Percentiles rank a stretch among this genome's conserved stretches.
phyloP scores from a whole-genome alignment of 2,329 filamentous ascomycete genomes.

The Geoglossum cookeanum region DNA sequence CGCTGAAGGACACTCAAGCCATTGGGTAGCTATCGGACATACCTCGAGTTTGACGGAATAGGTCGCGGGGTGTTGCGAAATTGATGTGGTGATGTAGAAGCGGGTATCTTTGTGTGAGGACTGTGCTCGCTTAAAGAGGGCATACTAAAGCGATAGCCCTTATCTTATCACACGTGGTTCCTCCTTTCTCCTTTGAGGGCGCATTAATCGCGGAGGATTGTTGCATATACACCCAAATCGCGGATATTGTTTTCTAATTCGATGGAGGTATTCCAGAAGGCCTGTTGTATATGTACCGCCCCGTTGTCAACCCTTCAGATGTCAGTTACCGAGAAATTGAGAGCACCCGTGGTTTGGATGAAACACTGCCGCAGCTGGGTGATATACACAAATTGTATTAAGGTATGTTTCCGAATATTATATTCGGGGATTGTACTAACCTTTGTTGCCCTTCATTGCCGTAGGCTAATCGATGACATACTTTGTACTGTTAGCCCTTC shows the following conservation, averaged over 20 bases:
- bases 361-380: constrained; percentile 50
- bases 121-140: neutral
- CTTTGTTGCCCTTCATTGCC: too few relatives aligned
- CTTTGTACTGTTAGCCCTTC: constrained; percentile 29
- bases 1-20: constrained; percentile 24
- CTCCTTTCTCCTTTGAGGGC: too few relatives aligned
- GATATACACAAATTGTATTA: constrained; percentile 53
- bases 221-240: too few relatives aligned
- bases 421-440: neutral
- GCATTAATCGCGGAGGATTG: too few relatives aligned
- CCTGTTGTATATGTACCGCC: constrained; percentile 53
- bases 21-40: constrained; percentile 11
- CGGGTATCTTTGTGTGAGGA: neutral
- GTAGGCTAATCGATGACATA: constrained; percentile 49
- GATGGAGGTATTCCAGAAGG: constrained; percentile 16
- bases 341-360: constrained; percentile 38
- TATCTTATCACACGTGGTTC: neutral
- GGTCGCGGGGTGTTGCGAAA: neutral
- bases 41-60: neutral
- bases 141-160: neutral
- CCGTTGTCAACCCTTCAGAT: constrained; percentile 36
- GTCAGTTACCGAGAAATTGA: constrained; percentile 33
- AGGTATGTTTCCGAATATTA: constrained; percentile 24
- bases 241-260: neutral
- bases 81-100: neutral